Evolutionary conservation across 192 early-diverging fungal genomes (phyloP), one percentile per base, ranked within the genome.

Genomic region (Paraglomus brasilianum): DNA sequence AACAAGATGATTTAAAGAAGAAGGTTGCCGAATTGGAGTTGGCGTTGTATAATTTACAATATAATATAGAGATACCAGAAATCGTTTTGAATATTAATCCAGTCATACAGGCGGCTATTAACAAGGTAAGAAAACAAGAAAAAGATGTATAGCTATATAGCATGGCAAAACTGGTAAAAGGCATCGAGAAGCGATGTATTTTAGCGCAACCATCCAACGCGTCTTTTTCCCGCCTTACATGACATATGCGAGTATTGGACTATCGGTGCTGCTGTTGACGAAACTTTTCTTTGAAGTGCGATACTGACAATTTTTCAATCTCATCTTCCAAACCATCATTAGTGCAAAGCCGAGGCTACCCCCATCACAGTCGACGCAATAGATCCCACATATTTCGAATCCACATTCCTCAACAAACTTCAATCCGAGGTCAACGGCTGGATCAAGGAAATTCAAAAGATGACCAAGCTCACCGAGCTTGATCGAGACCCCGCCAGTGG

Each of bases 381-480:
- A 21, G 88, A 89, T 15, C 75, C 86, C 0, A 81, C 80, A 21
- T 90, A 49, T 81, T 92, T 84, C 1, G 94, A 99, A 69, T 92
- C 94, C 1, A 76, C 83, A 4, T 93, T 98, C 57, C 79, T 98
- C 22, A 98, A 99, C 80, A 89, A 90, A 72, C 83, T 99, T 48
- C 97, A 98, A 77, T 81, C 83, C 59, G 94, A 96, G 69, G 97
- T 99, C 42, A 98, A 98, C 70, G 89, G 88, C 6, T 99, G 98
- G 98, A 94, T 98, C 77, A 95, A 95, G 73, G 98, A 98, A 76
- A 98, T 99, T 74, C 95, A 98, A 72, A 98, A 97, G 72, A 96
- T 99, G 15, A 97, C 96, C 46, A 93, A 94, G 72, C 21, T 69
- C 8, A 39, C 53, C 38, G 3, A 30, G 30, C 86, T 99, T 55